Percentiles rank a stretch among this genome's conserved stretches.
phyloP scores from a whole-genome alignment of 495 filamentous ascomycete genomes.

The Penicillium nucicola region DNA sequence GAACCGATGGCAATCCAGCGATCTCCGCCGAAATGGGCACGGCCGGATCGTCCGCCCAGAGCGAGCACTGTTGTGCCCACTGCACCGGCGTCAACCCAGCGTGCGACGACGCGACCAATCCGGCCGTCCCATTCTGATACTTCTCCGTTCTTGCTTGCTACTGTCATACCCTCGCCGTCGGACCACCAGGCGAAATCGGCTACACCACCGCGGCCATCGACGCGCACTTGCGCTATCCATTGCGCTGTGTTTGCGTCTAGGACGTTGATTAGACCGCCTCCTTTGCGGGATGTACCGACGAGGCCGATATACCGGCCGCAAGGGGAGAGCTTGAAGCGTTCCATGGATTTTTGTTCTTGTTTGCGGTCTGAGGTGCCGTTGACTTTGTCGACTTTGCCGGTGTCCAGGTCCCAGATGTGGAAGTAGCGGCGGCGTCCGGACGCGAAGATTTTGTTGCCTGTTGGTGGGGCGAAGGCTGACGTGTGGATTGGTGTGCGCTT shows the following conservation, averaged over 20 bases:
- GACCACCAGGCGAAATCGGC: slow-evolving; percentile 91
- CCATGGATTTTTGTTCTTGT: slow-evolving; percentile 84
- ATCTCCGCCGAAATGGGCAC: slow-evolving; percentile 66
- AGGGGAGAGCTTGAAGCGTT: slow-evolving; percentile 79
- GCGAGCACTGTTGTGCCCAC: slow-evolving; percentile 79
- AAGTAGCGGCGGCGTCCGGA: slow-evolving; percentile 86
- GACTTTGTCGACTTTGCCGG: slow-evolving; percentile 79
- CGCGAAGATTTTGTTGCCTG: slow-evolving; percentile 64
- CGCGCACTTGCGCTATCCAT: slow-evolving; percentile 80
- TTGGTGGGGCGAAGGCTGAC: slow-evolving; percentile 63
- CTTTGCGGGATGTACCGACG: slow-evolving; percentile 71
- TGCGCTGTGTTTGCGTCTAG: slow-evolving; percentile 77
- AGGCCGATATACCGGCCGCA: slow-evolving; percentile 82
- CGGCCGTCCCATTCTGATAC: slow-evolving; percentile 84
- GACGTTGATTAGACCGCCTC: slow-evolving; percentile 84
- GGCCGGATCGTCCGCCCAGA: slow-evolving; percentile 64
- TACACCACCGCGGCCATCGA: slow-evolving; percentile 79
- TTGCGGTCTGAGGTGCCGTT: slow-evolving; percentile 66
- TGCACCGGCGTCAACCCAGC: slow-evolving; percentile 89
- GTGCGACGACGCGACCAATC: slow-evolving; percentile 61
- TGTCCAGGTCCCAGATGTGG: slow-evolving; percentile 85
- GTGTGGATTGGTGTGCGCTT: slow-evolving; percentile 74
- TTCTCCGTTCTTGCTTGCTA: slow-evolving; percentile 82
- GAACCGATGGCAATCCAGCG: slow-evolving; percentile 86
- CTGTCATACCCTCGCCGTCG: slow-evolving; percentile 70